Conservation (phyloP, 495 filamentous ascomycete species). For the Hypoxylon lienhwacheense region DNA sequence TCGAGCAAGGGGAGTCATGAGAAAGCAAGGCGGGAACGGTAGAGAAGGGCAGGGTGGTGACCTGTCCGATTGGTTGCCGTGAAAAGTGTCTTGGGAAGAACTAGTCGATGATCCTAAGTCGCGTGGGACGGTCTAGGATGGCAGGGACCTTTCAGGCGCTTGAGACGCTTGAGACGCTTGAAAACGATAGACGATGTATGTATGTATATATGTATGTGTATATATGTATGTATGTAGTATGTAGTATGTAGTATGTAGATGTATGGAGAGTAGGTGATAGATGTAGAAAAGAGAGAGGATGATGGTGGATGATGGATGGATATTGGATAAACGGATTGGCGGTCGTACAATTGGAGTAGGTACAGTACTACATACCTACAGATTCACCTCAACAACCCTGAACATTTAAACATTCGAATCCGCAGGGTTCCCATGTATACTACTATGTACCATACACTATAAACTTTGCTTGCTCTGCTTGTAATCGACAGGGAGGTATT, state of each 20-base stretch:
- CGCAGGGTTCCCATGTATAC: too few relatives aligned
- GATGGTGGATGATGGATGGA: background rate
- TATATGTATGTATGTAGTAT: too few relatives aligned
- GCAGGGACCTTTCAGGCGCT: too few relatives aligned
- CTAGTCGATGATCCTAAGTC: conserved; percentile 33
- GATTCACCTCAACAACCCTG: conserved; percentile 13
- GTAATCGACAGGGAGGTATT: background rate
- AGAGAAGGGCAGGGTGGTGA: conserved; percentile 24
- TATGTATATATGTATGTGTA: too few relatives aligned
- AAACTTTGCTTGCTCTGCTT: too few relatives aligned
- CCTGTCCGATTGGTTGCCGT: conserved; percentile 33
- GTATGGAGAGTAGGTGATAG: too few relatives aligned
- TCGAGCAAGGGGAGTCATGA: conserved; percentile 9
- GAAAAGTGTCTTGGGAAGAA: conserved; percentile 17
- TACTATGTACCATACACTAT: too few relatives aligned
- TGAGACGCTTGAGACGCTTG: too few relatives aligned
- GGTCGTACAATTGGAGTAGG: conserved; percentile 20
- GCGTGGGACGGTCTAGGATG: conserved; percentile 35
- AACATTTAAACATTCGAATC: too few relatives aligned
- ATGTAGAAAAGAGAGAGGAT: background rate
- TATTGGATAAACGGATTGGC: conserved; percentile 17
- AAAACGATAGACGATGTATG: too few relatives aligned
- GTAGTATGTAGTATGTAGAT: too few relatives aligned
- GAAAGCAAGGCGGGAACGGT: conserved; percentile 20
- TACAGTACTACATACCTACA: too few relatives aligned